Conservation (phyloP, 768 basidiomycete genomes). For the Leccinellum luteum region DNA sequence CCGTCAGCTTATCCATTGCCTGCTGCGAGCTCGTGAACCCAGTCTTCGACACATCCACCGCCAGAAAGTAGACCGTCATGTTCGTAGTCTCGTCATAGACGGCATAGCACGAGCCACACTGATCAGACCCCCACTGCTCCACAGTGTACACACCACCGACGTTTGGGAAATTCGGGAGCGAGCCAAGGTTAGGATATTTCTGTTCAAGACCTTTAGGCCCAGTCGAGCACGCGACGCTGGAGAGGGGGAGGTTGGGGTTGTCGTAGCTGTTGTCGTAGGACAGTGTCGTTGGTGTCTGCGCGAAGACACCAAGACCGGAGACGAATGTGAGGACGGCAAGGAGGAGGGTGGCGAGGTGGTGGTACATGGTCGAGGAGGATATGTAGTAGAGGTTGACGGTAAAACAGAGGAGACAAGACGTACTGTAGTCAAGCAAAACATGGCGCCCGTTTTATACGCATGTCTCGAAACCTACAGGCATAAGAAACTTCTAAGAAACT, state of each 20-base stretch:
- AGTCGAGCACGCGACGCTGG: slow-evolving; percentile 37
- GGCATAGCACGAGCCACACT: slow-evolving; percentile 32
- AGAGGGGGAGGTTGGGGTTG: slow-evolving; percentile 25
- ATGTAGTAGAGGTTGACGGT: neutral
- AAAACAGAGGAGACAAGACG: neutral
- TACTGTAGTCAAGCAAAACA: neutral
- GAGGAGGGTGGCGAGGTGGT: slow-evolving; percentile 12
- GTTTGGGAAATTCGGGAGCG: slow-evolving; percentile 37
- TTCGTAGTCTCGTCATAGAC: slow-evolving; percentile 29
- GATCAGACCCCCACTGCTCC: slow-evolving; percentile 18
- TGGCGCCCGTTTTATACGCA: slow-evolving; percentile 18
- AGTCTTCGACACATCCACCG: slow-evolving; percentile 46
- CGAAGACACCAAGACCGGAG: slow-evolving; percentile 17
- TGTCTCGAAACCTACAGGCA: neutral
- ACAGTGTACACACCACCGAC: slow-evolving; percentile 33
- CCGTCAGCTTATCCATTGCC: slow-evolving; percentile 30
- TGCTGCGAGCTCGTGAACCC: slow-evolving; percentile 38
- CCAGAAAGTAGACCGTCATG: slow-evolving; percentile 48
- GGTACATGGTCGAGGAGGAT: slow-evolving; percentile 24
- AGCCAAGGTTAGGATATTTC: slow-evolving; percentile 35
- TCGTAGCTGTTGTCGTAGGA: slow-evolving; percentile 40
- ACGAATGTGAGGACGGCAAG: slow-evolving; percentile 10
- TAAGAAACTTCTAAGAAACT: neutral
- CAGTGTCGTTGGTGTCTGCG: slow-evolving; percentile 27
- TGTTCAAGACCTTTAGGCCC: slow-evolving; percentile 38